These are phyloP conservation scores for Periconia macrospinosa DNA, from an alignment of 2,329 filamentous ascomycete species.

Conservation along the genomic window DNA sequence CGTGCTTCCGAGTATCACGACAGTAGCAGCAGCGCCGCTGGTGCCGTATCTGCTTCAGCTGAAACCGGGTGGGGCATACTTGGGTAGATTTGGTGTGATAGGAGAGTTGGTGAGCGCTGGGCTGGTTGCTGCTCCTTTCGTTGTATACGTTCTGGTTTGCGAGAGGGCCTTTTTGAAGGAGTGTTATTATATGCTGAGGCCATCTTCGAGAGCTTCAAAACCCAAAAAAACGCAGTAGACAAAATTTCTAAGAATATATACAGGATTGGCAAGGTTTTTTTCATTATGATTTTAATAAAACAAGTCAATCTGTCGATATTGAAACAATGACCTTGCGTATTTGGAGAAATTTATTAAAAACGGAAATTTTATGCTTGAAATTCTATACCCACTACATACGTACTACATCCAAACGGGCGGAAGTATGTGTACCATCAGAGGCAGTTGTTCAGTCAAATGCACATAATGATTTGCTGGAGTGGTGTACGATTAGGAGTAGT, in stretches of 20 bases:
- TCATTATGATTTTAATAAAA: too few species aligned
- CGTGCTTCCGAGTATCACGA: slow-evolving; percentile 24
- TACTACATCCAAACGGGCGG: too few species aligned
- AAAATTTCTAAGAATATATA: background rate
- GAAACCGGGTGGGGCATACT: slow-evolving; percentile 22
- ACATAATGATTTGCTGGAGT: too few species aligned
- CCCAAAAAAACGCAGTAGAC: background rate
- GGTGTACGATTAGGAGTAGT: too few species aligned
- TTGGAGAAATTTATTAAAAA: too few species aligned
- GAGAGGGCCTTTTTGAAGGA: slow-evolving; percentile 36
- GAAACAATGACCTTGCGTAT: too few species aligned
- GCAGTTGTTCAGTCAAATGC: too few species aligned
- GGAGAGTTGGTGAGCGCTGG: slow-evolving; percentile 47
- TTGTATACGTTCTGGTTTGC: slow-evolving; percentile 34
- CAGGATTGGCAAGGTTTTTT: background rate
- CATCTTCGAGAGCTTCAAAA: slow-evolving; percentile 2
- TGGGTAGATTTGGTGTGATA: slow-evolving; percentile 42
- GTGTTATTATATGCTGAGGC: slow-evolving; percentile 38
- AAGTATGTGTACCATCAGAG: too few species aligned
- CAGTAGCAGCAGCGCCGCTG: slow-evolving; percentile 42
- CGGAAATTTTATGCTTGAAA: too few species aligned
- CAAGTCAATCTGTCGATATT: too few species aligned
- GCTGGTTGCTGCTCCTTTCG: slow-evolving; percentile 39
- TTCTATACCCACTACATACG: too few species aligned
- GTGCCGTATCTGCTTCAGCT: slow-evolving; percentile 41